These are phyloP conservation scores for Neoboletus subvelutipes DNA, from an alignment of 768 basidiomycete species.

Conservation along the genomic window DNA sequence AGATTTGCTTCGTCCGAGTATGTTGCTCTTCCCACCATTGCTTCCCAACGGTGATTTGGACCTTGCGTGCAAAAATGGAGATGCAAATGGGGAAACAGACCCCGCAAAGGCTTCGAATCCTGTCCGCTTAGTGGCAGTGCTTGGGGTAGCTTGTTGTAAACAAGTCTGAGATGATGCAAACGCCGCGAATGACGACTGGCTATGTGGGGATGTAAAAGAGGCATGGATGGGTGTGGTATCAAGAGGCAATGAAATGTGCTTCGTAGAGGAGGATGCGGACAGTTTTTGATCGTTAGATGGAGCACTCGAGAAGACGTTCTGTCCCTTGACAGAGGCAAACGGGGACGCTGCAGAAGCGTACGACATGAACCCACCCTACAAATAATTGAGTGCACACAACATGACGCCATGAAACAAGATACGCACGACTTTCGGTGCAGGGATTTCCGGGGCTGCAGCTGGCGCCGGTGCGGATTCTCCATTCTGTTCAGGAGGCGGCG, in stretches of 20 bases:
- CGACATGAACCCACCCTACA: slow-evolving; percentile 73
- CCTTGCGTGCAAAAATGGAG: slow-evolving; percentile 32
- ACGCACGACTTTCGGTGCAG: slow-evolving; percentile 50
- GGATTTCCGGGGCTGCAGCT: slow-evolving; percentile 19
- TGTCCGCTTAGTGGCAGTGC: slow-evolving; percentile 47
- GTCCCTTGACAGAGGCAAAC: slow-evolving; percentile 71
- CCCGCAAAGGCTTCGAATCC: slow-evolving; percentile 60
- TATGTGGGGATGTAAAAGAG: slow-evolving; percentile 23
- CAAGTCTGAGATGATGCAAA: slow-evolving; percentile 17
- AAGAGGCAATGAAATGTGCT: slow-evolving; percentile 16
- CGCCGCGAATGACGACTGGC: slow-evolving; percentile 22
- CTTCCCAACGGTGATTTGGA: slow-evolving; percentile 53
- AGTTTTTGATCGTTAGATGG: slow-evolving; percentile 28
- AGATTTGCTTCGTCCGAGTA: slow-evolving; percentile 49
- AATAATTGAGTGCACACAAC: slow-evolving; percentile 10
- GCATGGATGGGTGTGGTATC: slow-evolving; percentile 24
- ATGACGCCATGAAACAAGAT: slow-evolving; percentile 2
- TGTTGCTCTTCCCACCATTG: slow-evolving; percentile 20
- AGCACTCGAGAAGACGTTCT: slow-evolving; percentile 45
- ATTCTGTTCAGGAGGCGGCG: slow-evolving; percentile 63
- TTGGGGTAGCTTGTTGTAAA: slow-evolving; percentile 21
- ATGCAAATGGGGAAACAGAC: slow-evolving; percentile 49
- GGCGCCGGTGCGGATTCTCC: slow-evolving; percentile 18
- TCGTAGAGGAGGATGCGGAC: slow-evolving; percentile 27
- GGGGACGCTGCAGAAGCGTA: slow-evolving; percentile 75